A percentile compares a stretch with the other conserved stretches of the same genome.
Conservation (phyloP, 1,284 basidiomycete genomes). For the Neotropicomus parvogracilis region DNA sequence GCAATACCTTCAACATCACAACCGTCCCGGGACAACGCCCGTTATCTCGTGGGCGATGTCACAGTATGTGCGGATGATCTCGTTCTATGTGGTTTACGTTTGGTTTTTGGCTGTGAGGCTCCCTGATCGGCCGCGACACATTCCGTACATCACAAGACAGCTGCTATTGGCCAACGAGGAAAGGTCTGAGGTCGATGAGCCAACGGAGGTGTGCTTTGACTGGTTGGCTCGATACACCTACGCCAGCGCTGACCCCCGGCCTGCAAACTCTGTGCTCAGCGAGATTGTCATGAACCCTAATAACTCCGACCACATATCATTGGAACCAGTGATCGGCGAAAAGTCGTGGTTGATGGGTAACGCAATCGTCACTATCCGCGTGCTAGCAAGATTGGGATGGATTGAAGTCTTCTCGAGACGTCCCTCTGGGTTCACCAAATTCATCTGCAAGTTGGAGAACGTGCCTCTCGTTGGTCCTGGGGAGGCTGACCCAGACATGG, state of each 20-base stretch:
- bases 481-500: constrained; percentile 74
- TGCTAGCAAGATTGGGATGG: constrained; percentile 80
- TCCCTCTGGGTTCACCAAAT: constrained; percentile 85
- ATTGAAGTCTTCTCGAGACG: constrained; percentile 84
- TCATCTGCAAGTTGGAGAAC: constrained; percentile 91
- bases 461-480: constrained; percentile 80
- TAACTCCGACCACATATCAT: constrained; percentile 24
- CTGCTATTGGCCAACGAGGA: constrained; percentile 87
- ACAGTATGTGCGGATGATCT: constrained; percentile 92
- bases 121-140: constrained; percentile 79
- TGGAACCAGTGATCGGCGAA: constrained; percentile 45
- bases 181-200: constrained; percentile 75
- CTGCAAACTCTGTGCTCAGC: constrained; percentile 75
- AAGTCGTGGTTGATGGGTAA: constrained; percentile 91
- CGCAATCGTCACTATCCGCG: constrained; percentile 80
- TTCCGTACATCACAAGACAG: constrained; percentile 85
- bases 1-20: constrained; percentile 93
- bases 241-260: constrained; percentile 89
- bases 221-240: constrained; percentile 96
- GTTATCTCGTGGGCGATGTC: constrained; percentile 83
- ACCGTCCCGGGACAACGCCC: constrained; percentile 59
- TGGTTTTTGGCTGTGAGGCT: constrained; percentile 94
- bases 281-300: constrained; percentile 64
- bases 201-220: constrained; percentile 96
- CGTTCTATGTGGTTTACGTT: constrained; percentile 89